These are phyloP conservation scores for Candida buenavistaensis DNA, from an alignment of 1,139 yeast species.

Conservation along the genomic window DNA sequence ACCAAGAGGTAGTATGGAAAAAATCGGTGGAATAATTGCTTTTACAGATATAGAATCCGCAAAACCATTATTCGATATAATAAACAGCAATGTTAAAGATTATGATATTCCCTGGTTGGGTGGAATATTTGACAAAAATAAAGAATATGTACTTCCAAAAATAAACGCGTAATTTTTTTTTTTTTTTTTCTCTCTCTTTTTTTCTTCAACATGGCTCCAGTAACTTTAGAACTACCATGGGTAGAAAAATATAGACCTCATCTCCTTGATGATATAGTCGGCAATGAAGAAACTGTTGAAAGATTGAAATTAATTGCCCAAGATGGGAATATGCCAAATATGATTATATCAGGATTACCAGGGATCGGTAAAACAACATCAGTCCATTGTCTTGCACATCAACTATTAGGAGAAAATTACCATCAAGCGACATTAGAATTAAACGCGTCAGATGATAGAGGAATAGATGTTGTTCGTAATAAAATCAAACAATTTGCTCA, in stretches of 20 bases:
- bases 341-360: constrained; percentile 91
- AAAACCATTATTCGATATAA: constrained; percentile 27
- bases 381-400: constrained; percentile 85
- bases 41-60: constrained; percentile 26
- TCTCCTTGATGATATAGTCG: constrained; percentile 79
- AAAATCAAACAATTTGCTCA: constrained; percentile 60
- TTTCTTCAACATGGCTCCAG: constrained; percentile 1
- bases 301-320: constrained; percentile 79
- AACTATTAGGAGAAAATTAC: constrained; percentile 72
- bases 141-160: constrained; percentile 29
- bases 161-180: constrained; percentile 1
- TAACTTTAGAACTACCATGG: constrained; percentile 54
- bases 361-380: constrained; percentile 98
- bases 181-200: too few relatives aligned
- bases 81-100: constrained; percentile 33
- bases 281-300: constrained; percentile 87
- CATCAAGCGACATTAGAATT: constrained; percentile 86
- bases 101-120: constrained; percentile 49
- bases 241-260: constrained; percentile 94
- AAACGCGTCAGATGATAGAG: constrained; percentile 52
- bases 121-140: constrained; percentile 23
- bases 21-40: constrained; percentile 31
- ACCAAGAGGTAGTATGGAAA: constrained; percentile 46
- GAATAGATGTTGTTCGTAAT: constrained; percentile 50
- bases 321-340: constrained; percentile 96